Evolutionary conservation across 352 stramenopile genomes (phyloP), one percentile per base, ranked within the genome.

Genomic region (Globisporangium abappressorium): DNA sequence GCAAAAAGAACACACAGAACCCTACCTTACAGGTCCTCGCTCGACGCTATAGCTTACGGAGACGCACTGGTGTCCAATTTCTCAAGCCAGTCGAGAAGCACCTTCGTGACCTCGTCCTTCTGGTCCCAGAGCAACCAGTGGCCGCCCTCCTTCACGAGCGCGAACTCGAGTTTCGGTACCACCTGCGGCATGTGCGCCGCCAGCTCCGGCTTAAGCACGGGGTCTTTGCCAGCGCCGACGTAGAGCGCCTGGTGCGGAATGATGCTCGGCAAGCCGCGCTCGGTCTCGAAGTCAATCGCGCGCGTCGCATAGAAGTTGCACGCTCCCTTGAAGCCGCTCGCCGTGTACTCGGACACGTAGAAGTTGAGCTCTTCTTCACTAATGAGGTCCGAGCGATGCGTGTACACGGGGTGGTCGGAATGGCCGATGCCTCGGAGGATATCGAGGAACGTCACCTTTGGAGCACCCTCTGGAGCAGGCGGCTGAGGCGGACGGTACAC

Each of bases 301-400:
- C 72, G 71, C 3, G 76, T 80, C 34, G 58, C 71, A 70, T 86
- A 86, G 54, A 73, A 78, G 69, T 75, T 76, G 43, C 72, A 74
- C 4, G 67, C 51, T 30, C 68, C 71, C 41, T 70, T 70, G 69
- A 84, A 85, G 36, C 78, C 78, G 49, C 68, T 79, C 55, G 71
- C 34, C 5, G 68, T 65, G 73, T 79, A 85, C 64, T 75, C 60
- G 30, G 72, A 53, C 18, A 87, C 56, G 65, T 87, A 87, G 57
- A 82, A 84, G 11, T 84, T 38, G 20, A 87, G 62, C 41, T 89
- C 81, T 15, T 74, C 71, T 38, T 86, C 66, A 3, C 70, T 76
- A 18, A 89, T 51, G 57, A 89, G 6, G 12, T 67, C 41, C 46
- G 75, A 85, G 8, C 73, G 71, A 51, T 81, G 62, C 7, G 69